Percentiles rank a stretch among this genome's conserved stretches.
Evolutionary conservation across 345 rosid genomes (phyloP).

Genomic region (Mallotus nudiflorus): DNA sequence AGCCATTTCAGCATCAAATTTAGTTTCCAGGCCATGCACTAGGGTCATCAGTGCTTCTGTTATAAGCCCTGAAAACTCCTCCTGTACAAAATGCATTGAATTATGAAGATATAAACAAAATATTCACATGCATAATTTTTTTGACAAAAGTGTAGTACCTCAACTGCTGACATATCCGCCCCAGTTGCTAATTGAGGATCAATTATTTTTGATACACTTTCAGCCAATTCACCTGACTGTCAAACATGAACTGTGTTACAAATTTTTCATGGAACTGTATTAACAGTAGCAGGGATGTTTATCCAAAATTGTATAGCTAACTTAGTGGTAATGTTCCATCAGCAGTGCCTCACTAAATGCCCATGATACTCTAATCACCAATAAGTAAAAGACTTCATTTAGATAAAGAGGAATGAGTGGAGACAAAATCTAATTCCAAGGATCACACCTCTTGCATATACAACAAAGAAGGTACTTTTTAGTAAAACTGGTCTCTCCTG

Average conservation of each 20-base stretch:
- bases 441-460: neutral
- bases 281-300: neutral
- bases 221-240: conserved; percentile 94
- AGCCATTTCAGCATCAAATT: conserved; percentile 95
- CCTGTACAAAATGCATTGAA: conserved; percentile 51
- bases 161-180: conserved; percentile 87
- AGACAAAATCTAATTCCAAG: neutral
- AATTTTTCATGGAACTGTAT: conserved; percentile 8
- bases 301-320: conserved; percentile 1
- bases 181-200: conserved; percentile 80
- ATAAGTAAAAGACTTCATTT: neutral
- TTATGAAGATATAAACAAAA: conserved; percentile 22
- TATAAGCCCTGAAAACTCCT: conserved; percentile 93
- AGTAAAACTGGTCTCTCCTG: neutral
- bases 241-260: conserved; percentile 30
- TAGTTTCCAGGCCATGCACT: conserved; percentile 93
- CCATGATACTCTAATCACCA: neutral
- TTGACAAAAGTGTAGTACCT: conserved; percentile 49
- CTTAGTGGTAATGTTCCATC: neutral
- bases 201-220: conserved; percentile 85
- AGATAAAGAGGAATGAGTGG: neutral
- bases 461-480: neutral
- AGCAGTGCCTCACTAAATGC: neutral
- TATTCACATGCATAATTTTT: conserved; percentile 13
- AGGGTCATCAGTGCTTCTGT: conserved; percentile 84